Conservation (phyloP, 768 basidiomycete genomes). For the Termitomyces sp. region DNA sequence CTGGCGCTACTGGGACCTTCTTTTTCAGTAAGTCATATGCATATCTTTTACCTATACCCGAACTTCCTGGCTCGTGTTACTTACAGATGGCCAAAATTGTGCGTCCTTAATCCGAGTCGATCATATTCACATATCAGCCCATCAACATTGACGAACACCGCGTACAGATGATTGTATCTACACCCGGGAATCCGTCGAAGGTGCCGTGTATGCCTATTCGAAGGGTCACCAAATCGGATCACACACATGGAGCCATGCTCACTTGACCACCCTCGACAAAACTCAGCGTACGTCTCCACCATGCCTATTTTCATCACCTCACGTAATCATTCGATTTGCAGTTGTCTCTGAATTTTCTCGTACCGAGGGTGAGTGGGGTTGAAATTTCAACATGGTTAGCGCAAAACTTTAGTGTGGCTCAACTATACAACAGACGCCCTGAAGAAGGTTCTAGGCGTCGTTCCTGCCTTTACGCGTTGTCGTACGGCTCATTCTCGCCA, state of each 20-base stretch:
- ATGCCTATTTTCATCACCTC: neutral
- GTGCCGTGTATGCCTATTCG: constrained; percentile 30
- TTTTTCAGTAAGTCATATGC: neutral
- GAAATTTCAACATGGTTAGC: too few relatives aligned
- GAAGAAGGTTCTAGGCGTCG: constrained; percentile 28
- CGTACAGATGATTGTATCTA: constrained; percentile 37
- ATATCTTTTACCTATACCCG: neutral
- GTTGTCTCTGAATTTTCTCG: constrained; percentile 27
- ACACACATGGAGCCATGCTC: constrained; percentile 42
- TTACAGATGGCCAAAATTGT: constrained; percentile 14
- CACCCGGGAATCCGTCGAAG: constrained; percentile 17
- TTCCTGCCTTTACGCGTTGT: constrained; percentile 36
- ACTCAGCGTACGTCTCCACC: neutral
- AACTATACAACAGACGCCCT: constrained; percentile 25
- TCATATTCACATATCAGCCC: neutral
- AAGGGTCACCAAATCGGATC: constrained; percentile 40
- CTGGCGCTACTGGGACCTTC: constrained; percentile 20
- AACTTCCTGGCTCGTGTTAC: neutral
- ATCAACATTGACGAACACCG: neutral
- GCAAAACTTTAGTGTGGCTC: neutral
- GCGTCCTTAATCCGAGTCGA: neutral
- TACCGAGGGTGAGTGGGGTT: constrained; percentile 22
- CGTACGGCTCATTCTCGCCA: constrained; percentile 20
- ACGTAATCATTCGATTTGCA: constrained; percentile 4
- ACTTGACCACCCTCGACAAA: constrained; percentile 25